A percentile compares a stretch with the other conserved stretches of the same genome.
Evolutionary conservation across 176 grass and related monocot genomes (phyloP).

Genomic region (Cenchrus americanus): DNA sequence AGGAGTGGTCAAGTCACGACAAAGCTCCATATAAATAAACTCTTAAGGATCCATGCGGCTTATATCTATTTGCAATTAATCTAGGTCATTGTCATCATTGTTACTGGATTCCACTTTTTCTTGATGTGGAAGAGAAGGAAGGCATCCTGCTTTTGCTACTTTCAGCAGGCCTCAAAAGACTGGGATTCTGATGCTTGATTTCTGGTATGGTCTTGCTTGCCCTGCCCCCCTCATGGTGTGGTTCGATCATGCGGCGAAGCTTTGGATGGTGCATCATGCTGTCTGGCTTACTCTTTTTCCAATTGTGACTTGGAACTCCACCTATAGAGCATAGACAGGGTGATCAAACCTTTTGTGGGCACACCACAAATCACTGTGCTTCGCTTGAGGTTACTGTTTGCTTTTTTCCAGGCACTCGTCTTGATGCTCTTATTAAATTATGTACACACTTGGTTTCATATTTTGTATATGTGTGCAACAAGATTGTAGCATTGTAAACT

Average conservation of each 20-base stretch:
- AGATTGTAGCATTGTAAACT: constrained; percentile 20
- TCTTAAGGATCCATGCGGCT: constrained; percentile 6
- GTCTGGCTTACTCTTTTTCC: constrained; percentile 36
- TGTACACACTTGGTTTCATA: constrained; percentile 19
- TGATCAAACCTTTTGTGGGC: constrained; percentile 30
- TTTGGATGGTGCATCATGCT: constrained; percentile 48
- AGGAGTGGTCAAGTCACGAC: constrained; percentile 8
- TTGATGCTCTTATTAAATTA: constrained; percentile 23
- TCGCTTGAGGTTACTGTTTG: constrained; percentile 20
- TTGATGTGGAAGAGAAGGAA: constrained; percentile 44
- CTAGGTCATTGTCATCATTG: constrained; percentile 34
- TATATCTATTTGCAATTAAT: constrained; percentile 18
- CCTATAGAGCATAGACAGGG: neutral
- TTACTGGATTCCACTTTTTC: constrained; percentile 34
- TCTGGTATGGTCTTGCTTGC: constrained; percentile 37
- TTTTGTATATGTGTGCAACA: constrained; percentile 20
- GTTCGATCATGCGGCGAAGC: constrained; percentile 29
- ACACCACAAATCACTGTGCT: constrained; percentile 22
- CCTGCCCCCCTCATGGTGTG: constrained; percentile 5
- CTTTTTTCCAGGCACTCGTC: neutral
- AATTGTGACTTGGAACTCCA: constrained; percentile 40
- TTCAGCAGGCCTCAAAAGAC: constrained; percentile 45
- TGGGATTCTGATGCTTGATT: constrained; percentile 49
- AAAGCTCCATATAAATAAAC: constrained; percentile 32
- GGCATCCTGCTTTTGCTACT: constrained; percentile 52